Base-by-base conservation (phyloP, 2,329 filamentous ascomycete genomes). In the Chaetothyriales sp. region DNA sequence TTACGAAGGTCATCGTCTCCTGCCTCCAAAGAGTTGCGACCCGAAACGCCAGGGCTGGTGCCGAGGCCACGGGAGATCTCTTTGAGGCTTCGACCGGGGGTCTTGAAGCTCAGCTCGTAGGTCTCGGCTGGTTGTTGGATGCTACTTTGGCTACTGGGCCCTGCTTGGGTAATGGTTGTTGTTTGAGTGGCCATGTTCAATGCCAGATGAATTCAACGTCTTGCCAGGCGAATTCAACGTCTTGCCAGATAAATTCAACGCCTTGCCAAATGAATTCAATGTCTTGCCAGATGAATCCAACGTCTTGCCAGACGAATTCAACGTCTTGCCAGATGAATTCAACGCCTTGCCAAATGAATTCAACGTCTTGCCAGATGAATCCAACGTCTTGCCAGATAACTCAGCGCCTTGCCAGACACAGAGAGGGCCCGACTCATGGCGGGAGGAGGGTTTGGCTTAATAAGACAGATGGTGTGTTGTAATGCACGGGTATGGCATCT, bases 91-190 rank as follows among this genome's bases (percentile, higher is more conserved):
- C 40, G 49, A 5, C 51, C 50, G 2, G 53, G 53, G 15, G 53
- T 49, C 33, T 57, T 57, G 44, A 57, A 29, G 47, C 55, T 57
- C n/a, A 57, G 53, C 37, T 57, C 55, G 37, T 55, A 52, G 1
- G 51, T 51, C 46, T 53, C 55, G 5, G 44, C 19, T 18, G 8
- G 22, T 18, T 20, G 8, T n/a, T 20, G 44, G 44, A 10, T 2
- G 8, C 5, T 6, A 45, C 18, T 22, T 2, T 18, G 10, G n/a
- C 9, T 10, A 9, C 4, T 46, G 43, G 51, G 18, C 47, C 18
- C 44, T 46, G 33, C 7, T 19, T 46, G 18, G 5, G 44, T 19
- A 28, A 46, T 15, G 6, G 44, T 46, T 10, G n/a, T n/a, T 28
- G 44, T 46, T 18, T 46, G 44, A 9, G 44, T 46, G 10, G 44